These are phyloP conservation scores for Volvox africanus DNA, from an alignment of 139 green algal genomes.

Conservation along the genomic window DNA sequence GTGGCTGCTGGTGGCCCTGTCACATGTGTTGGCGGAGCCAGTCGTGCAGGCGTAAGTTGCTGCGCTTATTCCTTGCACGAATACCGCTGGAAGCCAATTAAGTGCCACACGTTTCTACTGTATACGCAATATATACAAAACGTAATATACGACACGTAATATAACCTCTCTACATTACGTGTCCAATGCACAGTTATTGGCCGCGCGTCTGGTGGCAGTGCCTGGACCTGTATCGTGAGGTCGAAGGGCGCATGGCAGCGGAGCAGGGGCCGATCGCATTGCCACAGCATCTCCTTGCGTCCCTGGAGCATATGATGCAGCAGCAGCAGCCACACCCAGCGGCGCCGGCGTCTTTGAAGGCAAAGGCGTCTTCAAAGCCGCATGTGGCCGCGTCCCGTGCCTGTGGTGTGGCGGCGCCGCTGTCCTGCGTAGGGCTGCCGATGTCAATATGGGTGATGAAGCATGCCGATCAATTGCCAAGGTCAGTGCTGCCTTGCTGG, in stretches of 20 bases:
- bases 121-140: no score
- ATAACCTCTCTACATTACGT: no score
- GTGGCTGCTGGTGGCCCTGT: conserved; percentile 30
- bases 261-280: not conserved
- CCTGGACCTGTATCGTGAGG: conserved; percentile 27
- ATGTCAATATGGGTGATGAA: conserved; percentile 10
- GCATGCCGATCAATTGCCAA: conserved; percentile 25
- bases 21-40: conserved; percentile 9
- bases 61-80: no score
- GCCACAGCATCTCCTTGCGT: conserved; percentile 3
- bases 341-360: not conserved
- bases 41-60: conserved; percentile 3
- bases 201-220: conserved; percentile 26
- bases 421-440: not conserved
- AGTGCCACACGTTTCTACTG: no score
- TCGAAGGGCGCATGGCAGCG: not conserved
- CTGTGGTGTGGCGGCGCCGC: not conserved
- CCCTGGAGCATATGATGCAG: conserved; percentile 25
- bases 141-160: no score
- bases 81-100: no score
- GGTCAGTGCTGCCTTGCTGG: not conserved
- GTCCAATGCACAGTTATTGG: not conserved
- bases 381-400: not conserved
- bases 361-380: not conserved
- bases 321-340: not conserved